Conservation (phyloP, 805 yeast genomes). For the Zygotorulaspora chibaensis region DNA sequence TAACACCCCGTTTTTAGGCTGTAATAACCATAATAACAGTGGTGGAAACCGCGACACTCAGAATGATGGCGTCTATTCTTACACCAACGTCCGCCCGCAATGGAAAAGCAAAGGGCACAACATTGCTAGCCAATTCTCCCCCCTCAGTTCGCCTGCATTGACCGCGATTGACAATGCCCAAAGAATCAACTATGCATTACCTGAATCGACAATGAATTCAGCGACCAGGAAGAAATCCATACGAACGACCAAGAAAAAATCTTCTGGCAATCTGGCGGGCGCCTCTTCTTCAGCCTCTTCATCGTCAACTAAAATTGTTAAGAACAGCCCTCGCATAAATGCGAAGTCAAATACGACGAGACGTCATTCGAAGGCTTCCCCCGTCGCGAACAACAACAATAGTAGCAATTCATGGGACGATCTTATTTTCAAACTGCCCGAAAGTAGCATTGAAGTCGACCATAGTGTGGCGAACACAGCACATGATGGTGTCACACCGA, state of each 20-base stretch:
- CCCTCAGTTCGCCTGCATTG: slow-evolving; percentile 67
- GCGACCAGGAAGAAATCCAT: slow-evolving; percentile 23
- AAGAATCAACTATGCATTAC: slow-evolving; percentile 19
- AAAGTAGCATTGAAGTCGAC: slow-evolving; percentile 19
- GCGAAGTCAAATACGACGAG: slow-evolving; percentile 18
- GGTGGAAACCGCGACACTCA: slow-evolving; percentile 7
- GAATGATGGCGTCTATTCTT: slow-evolving; percentile 35
- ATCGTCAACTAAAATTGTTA: slow-evolving; percentile 30
- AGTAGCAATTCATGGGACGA: slow-evolving; percentile 26
- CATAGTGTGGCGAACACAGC: slow-evolving; percentile 2
- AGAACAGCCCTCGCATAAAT: slow-evolving; percentile 31
- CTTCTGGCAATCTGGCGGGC: slow-evolving; percentile 4
- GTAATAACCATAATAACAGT: not conserved
- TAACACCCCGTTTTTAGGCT: slow-evolving; percentile 20
- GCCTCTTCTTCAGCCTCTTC: slow-evolving; percentile 17
- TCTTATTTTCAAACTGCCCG: slow-evolving; percentile 27
- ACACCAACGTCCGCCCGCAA: slow-evolving; percentile 31
- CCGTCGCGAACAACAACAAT: slow-evolving; percentile 3
- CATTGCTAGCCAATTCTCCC: slow-evolving; percentile 22
- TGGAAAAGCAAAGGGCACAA: slow-evolving; percentile 5
- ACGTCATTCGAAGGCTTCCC: slow-evolving; percentile 12
- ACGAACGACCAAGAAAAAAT: not conserved
- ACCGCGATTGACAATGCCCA: slow-evolving; percentile 38
- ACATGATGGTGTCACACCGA: slow-evolving; percentile 10
- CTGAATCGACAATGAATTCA: slow-evolving; percentile 22